These are phyloP conservation scores for Gymnopus androsaceus DNA, from an alignment of 1,284 basidiomycete species.

Conservation along the genomic window DNA sequence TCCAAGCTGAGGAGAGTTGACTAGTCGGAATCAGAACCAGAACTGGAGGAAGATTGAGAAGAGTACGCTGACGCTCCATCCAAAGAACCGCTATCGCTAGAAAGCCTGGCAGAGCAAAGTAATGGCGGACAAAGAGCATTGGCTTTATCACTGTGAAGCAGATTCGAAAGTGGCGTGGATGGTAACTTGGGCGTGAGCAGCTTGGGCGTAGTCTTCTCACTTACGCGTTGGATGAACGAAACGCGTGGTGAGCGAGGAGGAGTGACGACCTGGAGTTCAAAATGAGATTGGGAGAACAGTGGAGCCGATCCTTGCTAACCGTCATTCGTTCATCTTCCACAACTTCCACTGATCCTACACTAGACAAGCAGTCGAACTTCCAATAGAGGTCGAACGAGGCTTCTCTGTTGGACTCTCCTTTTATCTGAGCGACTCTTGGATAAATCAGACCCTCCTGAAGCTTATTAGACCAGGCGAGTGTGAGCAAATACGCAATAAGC, in stretches of 20 bases:
- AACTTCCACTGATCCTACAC: neutral
- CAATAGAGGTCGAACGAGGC: slow-evolving; percentile 38
- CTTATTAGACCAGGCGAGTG: slow-evolving; percentile 7
- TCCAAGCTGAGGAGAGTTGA: neutral
- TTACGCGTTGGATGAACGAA: neutral
- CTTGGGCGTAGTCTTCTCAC: slow-evolving; percentile 2
- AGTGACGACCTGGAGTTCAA: neutral
- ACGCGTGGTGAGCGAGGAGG: slow-evolving; percentile 3
- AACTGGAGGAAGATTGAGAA: slow-evolving; percentile 12
- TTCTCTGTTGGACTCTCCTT: slow-evolving; percentile 31
- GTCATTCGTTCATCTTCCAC: neutral
- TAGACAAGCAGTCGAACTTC: slow-evolving; percentile 27
- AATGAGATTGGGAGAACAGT: neutral
- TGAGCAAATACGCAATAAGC: slow-evolving; percentile 10
- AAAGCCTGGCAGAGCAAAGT: neutral
- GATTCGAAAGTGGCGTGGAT: slow-evolving; percentile 2
- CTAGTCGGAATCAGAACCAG: slow-evolving; percentile 11
- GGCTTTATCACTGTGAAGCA: neutral
- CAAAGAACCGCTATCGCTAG: slow-evolving; percentile 1
- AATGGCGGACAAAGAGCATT: slow-evolving; percentile 1
- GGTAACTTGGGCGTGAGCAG: neutral
- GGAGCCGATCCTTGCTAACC: neutral
- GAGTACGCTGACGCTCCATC: slow-evolving; percentile 11
- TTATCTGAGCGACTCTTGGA: slow-evolving; percentile 42
- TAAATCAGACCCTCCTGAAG: slow-evolving; percentile 32